These are phyloP conservation scores for Aspergillus sp. DNA, from an alignment of 2,329 filamentous ascomycete species.

Conservation along the genomic window DNA sequence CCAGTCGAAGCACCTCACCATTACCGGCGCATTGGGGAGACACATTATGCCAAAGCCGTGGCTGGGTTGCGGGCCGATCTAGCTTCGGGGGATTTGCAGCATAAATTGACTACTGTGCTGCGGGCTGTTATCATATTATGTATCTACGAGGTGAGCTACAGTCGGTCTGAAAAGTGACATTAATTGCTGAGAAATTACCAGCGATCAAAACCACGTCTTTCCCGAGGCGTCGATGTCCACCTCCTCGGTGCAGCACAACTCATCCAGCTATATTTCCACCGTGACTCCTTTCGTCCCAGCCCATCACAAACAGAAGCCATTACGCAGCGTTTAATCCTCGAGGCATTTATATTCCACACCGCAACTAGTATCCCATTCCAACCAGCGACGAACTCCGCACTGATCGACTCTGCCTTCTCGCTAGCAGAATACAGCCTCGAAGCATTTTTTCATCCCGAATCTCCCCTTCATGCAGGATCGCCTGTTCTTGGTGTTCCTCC, in stretches of 20 bases:
- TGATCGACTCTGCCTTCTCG: slow-evolving; percentile 15
- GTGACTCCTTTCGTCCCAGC: neutral
- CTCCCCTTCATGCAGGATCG: slow-evolving; percentile 5
- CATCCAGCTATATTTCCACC: slow-evolving; percentile 7
- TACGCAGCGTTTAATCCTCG: slow-evolving; percentile 14
- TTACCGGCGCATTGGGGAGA: slow-evolving; percentile 9
- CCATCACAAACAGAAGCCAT: slow-evolving; percentile 1
- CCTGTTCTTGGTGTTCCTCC: slow-evolving; percentile 17
- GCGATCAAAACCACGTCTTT: slow-evolving; percentile 13
- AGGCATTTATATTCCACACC: slow-evolving; percentile 23
- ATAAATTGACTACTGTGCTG: slow-evolving; percentile 6
- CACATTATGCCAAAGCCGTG: slow-evolving; percentile 13
- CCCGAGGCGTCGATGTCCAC: slow-evolving; percentile 14
- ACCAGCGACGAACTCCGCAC: neutral
- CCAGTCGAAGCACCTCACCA: slow-evolving; percentile 3
- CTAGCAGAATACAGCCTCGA: slow-evolving; percentile 9
- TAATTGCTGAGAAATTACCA: neutral
- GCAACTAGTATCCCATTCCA: slow-evolving; percentile 20
- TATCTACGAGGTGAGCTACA: slow-evolving; percentile 21
- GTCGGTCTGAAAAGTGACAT: neutral
- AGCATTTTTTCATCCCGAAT: slow-evolving; percentile 1
- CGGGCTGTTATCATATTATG: slow-evolving; percentile 16
- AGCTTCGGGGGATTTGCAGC: neutral
- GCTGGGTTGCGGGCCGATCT: slow-evolving; percentile 6
- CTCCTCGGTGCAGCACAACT: slow-evolving; percentile 17